Base-by-base conservation (phyloP, 495 filamentous ascomycete species). In the Aspergillus mulundensis region DNA sequence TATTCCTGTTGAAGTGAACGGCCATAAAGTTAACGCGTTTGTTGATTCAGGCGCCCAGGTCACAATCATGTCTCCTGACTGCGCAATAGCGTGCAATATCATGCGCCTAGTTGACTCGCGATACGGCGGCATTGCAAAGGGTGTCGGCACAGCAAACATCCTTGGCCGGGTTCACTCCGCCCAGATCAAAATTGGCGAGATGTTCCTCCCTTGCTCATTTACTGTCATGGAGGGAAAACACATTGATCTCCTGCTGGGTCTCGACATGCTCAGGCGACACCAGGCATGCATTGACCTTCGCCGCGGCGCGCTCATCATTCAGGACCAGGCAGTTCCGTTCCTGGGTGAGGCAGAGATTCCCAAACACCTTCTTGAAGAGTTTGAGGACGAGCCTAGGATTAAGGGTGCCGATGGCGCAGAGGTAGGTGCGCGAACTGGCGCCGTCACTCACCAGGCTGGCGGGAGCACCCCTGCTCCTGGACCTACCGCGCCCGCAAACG, bases 141-240 rank as follows among this genome's bases (percentile, higher is more conserved):
- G 94, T 43, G 93, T 99, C 15, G 94, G 94, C 18, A 96, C 91
- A 1, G 95, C 94, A 32, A 87, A 84, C 45, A 96, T 99, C 58
- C 84, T 99, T 16, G 94, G 94, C 36, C 90, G 92, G 23, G 94
- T 99, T 0, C 94, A 97, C 66, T 88, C 87, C 16, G 93, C 95
- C 14, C 89, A 89, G 69, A 93, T 97, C 67, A 89, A 88, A 73
- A 95, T 99, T 60, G 95, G 94, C 16, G 81, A 80, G 34, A 82
- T 92, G 64, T 91, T 90, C 65, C 81, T 99, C 48, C 84, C 92
- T 0, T 97, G 91, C 76, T 89, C 88, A 46, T 99, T 99, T 71
- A 97, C 95, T n/a, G 94, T 99, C 60, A 97, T 99, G 94, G 94
- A 99, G 72, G 94, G 94, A 34, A 99, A 97, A 71, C 85, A 89